phyloP scores from a whole-genome alignment of 495 filamentous ascomycete genomes.

The Cryomyces antarcticus region DNA sequence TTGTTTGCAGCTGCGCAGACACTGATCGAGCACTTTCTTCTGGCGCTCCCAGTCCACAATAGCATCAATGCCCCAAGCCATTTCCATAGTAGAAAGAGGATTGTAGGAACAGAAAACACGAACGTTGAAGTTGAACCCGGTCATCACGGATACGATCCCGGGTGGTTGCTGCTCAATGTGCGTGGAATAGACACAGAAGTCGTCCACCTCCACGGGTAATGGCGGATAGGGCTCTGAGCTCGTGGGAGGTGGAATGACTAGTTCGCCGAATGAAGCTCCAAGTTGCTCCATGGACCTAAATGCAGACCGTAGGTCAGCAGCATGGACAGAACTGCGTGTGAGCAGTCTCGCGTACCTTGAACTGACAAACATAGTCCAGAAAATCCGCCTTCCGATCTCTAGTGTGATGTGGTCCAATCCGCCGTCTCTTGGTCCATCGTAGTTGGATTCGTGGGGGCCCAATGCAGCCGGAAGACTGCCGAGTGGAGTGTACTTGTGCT shows the following conservation, averaged over 20 bases:
- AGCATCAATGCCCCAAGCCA: conserved; percentile 48
- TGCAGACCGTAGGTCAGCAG: background rate
- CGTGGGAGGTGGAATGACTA: conserved; percentile 50
- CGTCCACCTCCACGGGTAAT: conserved; percentile 60
- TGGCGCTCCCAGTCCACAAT: conserved; percentile 57
- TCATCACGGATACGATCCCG: conserved; percentile 37
- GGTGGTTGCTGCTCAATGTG: conserved; percentile 43
- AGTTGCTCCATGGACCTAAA: conserved; percentile 45
- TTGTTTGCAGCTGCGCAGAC: conserved; percentile 36
- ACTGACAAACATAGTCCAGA: conserved; percentile 55
- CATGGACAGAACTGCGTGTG: background rate
- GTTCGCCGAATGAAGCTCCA: conserved; percentile 39
- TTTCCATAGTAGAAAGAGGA: conserved; percentile 43
- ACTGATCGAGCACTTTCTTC: conserved; percentile 38
- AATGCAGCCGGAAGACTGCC: background rate
- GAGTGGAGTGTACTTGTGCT: conserved; percentile 6
- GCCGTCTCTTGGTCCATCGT: conserved; percentile 15
- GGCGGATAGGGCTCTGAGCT: conserved; percentile 57
- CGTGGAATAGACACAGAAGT: conserved; percentile 46
- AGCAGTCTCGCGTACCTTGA: conserved; percentile 19
- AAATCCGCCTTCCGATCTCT: conserved; percentile 59
- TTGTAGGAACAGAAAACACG: conserved; percentile 53
- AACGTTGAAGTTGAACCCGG: conserved; percentile 60
- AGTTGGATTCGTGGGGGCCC: conserved; percentile 11
- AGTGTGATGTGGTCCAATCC: conserved; percentile 46